phyloP scores from a whole-genome alignment of 495 filamentous ascomycete species.

The Podospora didyma region DNA sequence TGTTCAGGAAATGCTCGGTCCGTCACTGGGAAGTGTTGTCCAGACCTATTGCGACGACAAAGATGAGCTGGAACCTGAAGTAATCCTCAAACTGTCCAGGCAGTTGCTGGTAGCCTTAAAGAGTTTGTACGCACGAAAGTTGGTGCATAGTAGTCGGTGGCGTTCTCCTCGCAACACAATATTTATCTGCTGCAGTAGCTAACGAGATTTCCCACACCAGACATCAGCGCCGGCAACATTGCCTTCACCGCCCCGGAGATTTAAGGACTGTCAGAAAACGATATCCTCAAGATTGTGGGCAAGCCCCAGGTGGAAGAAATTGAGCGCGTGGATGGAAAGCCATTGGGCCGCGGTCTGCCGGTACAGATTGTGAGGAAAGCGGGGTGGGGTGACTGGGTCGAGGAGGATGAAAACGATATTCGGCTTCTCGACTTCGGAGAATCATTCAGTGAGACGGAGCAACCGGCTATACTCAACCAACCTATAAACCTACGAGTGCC shows the following conservation, averaged over 20 bases:
- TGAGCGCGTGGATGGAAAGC: slow-evolving; percentile 29
- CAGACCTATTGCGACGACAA: slow-evolving; percentile 16
- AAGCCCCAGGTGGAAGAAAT: slow-evolving; percentile 34
- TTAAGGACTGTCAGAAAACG: slow-evolving; percentile 20
- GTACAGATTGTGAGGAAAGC: slow-evolving; percentile 34
- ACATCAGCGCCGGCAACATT: slow-evolving; percentile 19
- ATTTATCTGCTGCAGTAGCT: slow-evolving; percentile 28
- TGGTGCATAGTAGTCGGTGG: slow-evolving; percentile 28
- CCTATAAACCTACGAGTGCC: slow-evolving; percentile 36
- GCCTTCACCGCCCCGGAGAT: slow-evolving; percentile 15
- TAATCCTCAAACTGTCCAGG: neutral
- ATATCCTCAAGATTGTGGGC: slow-evolving; percentile 33
- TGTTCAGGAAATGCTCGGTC: slow-evolving; percentile 42
- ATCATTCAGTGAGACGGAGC: slow-evolving; percentile 27
- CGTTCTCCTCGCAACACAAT: neutral
- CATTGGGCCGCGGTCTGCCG: slow-evolving; percentile 29
- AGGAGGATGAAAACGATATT: slow-evolving; percentile 38
- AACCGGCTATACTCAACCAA: slow-evolving; percentile 30
- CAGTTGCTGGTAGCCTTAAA: slow-evolving; percentile 24
- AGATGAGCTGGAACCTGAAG: neutral
- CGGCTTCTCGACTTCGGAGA: slow-evolving; percentile 44
- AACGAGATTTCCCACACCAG: slow-evolving; percentile 1
- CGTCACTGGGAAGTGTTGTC: slow-evolving; percentile 18
- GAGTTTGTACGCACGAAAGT: slow-evolving; percentile 25
- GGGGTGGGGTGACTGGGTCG: slow-evolving; percentile 31